Conservation (phyloP, 768 basidiomycete species). For the Auricularia cornea region DNA sequence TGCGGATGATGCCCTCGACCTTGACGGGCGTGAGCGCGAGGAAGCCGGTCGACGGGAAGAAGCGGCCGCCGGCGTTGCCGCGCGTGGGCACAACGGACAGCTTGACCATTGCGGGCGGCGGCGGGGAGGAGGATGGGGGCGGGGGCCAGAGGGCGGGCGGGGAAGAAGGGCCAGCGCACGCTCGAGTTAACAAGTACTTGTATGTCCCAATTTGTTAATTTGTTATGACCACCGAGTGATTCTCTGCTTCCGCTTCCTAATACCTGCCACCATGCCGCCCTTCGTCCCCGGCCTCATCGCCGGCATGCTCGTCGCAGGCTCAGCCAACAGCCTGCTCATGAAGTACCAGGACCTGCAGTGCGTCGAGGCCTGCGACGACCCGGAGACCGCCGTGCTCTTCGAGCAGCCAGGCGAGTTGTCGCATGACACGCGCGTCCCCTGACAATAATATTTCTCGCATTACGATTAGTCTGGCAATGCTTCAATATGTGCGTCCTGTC, state of each 20-base stretch:
- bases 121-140: conserved; percentile 8
- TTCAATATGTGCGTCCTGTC: background rate
- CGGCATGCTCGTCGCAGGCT: conserved; percentile 86
- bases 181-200: background rate
- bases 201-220: background rate
- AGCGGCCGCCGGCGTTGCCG: conserved; percentile 61
- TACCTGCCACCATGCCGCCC: conserved; percentile 60
- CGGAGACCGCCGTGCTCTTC: conserved; percentile 58
- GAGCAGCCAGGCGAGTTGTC: conserved; percentile 91
- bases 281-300: conserved; percentile 74
- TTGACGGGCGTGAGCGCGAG: conserved; percentile 74
- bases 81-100: conserved; percentile 57
- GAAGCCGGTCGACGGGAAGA: conserved; percentile 69
- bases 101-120: conserved; percentile 48
- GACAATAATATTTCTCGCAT: conserved; percentile 24
- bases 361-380: conserved; percentile 81
- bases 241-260: background rate
- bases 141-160: conserved; percentile 13
- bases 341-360: conserved; percentile 88
- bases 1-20: conserved; percentile 73
- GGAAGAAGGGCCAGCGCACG: no score
- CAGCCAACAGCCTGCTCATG: conserved; percentile 8
- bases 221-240: background rate
- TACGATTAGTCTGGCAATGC: conserved; percentile 2
- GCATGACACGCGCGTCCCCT: conserved; percentile 62